These are phyloP conservation scores for Tagetes patula DNA, from an alignment of 129 eudicot species.

Conservation along the genomic window DNA sequence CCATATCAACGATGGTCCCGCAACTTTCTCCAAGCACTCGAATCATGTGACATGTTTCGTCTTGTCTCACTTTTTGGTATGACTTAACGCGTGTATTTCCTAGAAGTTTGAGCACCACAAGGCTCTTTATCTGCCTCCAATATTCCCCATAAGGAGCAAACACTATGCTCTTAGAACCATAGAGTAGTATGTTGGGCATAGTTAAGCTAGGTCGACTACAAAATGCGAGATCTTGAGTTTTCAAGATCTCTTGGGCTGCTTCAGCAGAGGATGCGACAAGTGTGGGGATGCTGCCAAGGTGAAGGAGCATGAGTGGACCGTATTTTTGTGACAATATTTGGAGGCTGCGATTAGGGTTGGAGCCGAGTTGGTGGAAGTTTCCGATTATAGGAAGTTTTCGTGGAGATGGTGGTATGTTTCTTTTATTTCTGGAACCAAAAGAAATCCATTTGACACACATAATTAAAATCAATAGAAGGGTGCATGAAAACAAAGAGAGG, in stretches of 20 bases:
- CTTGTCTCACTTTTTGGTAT: not conserved
- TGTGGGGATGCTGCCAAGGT: conserved; percentile 12
- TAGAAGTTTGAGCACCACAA: not conserved
- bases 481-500: not conserved
- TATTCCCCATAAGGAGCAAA: conserved; percentile 5
- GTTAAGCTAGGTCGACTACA: conserved; percentile 4
- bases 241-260: conserved; percentile 8
- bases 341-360: conserved; percentile 5
- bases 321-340: conserved; percentile 4
- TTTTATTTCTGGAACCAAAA: not conserved
- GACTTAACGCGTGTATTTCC: conserved; percentile 6
- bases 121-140: not conserved
- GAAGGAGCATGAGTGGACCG: conserved; percentile 1
- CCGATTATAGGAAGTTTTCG: conserved; percentile 5
- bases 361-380: conserved; percentile 5
- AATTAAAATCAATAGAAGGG: not conserved
- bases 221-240: conserved; percentile 5
- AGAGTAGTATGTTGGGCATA: not conserved
- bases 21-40: not conserved
- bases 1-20: not conserved
- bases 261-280: conserved; percentile 8
- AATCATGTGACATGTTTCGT: not conserved
- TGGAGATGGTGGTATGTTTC: not conserved
- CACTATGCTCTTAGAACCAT: not conserved
- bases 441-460: not conserved